Percentiles rank a stretch among this genome's conserved stretches.
Evolutionary conservation across 768 basidiomycete genomes (phyloP).

Genomic region (Tremella fuciformis): DNA sequence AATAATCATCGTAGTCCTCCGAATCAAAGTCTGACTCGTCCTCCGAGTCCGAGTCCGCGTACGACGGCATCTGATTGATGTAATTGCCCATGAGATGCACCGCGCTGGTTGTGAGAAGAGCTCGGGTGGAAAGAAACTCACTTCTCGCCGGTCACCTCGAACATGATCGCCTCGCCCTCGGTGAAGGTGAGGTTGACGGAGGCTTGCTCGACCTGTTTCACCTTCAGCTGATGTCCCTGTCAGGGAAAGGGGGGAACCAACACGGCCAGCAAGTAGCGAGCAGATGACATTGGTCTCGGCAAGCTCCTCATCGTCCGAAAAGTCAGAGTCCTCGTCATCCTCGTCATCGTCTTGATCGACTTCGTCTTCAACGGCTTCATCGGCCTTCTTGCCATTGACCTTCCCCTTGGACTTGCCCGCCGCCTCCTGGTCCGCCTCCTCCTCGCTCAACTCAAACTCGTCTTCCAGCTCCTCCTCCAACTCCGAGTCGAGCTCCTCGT

Average conservation of each 20-base stretch:
- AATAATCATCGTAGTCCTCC: constrained; percentile 69
- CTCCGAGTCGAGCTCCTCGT: constrained; percentile 36
- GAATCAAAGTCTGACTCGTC: constrained; percentile 77
- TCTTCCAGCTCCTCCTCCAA: constrained; percentile 18
- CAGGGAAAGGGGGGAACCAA: constrained; percentile 44
- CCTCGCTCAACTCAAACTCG: constrained; percentile 49
- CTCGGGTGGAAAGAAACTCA: constrained; percentile 31
- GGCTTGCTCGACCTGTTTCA: constrained; percentile 74
- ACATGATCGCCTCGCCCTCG: constrained; percentile 61
- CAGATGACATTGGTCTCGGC: constrained; percentile 59
- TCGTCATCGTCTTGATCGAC: constrained; percentile 30
- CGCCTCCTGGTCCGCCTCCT: constrained; percentile 49
- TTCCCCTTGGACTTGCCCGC: constrained; percentile 62
- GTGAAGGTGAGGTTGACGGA: constrained; percentile 68
- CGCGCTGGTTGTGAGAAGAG: constrained; percentile 46
- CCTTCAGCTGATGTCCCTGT: constrained; percentile 9
- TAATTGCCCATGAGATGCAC: constrained; percentile 82
- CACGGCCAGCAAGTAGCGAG: constrained; percentile 78
- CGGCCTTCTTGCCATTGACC: constrained; percentile 21
- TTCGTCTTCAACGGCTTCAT: constrained; percentile 56
- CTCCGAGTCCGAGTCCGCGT: constrained; percentile 58
- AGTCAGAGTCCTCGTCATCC: constrained; percentile 35
- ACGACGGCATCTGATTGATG: constrained; percentile 55
- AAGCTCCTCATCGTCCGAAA: constrained; percentile 50
- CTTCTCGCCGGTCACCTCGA: constrained; percentile 78